A percentile compares a stretch with the other conserved stretches of the same genome.
Conservation (phyloP, 176 grass and related monocot genomes). For the Thalia dealbata region DNA sequence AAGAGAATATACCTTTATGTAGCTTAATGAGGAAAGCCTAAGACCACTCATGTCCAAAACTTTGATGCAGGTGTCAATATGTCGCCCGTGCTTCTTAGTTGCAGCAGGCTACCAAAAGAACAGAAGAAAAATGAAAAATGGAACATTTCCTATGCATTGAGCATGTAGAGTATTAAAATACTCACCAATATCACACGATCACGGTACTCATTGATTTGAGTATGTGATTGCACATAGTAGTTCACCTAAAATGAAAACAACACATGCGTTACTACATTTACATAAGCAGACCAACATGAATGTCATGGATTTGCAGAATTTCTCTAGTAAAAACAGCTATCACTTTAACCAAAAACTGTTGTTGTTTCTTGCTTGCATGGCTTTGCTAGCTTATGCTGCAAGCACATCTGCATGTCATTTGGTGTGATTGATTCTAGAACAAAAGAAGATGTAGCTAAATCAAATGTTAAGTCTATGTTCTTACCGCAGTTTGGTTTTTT, state of each 20-base stretch:
- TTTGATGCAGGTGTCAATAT: constrained; percentile 77
- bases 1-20: constrained; percentile 66
- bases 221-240: constrained; percentile 94
- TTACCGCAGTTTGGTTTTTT: no score
- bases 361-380: background rate
- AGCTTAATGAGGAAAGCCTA: constrained; percentile 79
- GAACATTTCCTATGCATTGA: background rate
- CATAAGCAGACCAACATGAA: background rate
- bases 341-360: background rate
- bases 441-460: no score
- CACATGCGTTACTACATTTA: background rate
- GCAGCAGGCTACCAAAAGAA: constrained; percentile 50
- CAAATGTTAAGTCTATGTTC: no score
- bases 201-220: constrained; percentile 96
- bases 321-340: background rate
- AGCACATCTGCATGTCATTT: no score
- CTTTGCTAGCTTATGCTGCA: no score
- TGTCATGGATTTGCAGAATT: background rate
- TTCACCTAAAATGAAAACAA: constrained; percentile 55
- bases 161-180: background rate
- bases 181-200: constrained; percentile 74
- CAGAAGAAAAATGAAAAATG: background rate
- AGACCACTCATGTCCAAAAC: constrained; percentile 89
- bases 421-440: no score
- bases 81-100: constrained; percentile 46